These are phyloP conservation scores for Elasticomyces elasticus DNA, from an alignment of 495 filamentous ascomycete species.

Conservation along the genomic window DNA sequence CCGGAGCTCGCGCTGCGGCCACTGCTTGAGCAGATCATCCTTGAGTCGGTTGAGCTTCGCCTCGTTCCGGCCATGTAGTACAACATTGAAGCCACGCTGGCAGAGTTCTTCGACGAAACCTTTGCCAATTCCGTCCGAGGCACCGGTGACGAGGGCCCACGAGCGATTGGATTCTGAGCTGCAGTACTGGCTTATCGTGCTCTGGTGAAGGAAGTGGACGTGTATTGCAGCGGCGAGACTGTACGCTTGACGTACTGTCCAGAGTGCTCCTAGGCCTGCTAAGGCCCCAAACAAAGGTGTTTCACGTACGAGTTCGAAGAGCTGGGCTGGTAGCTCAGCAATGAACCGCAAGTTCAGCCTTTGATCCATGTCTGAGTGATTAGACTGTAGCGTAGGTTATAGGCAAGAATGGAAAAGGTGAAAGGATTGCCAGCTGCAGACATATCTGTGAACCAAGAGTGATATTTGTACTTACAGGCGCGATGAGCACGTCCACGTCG, in stretches of 20 bases:
- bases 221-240: not conserved
- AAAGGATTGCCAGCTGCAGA: no score
- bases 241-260: not conserved
- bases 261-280: not conserved
- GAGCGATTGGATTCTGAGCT: not conserved
- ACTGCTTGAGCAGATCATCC: conserved; percentile 24
- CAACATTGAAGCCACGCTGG: conserved; percentile 44
- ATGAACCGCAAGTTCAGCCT: no score
- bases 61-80: conserved; percentile 46
- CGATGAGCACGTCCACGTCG: no score
- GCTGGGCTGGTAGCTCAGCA: no score
- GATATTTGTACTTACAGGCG: no score
- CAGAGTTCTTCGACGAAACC: conserved; percentile 22
- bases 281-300: not conserved
- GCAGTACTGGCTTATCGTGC: not conserved
- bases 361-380: no score
- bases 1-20: conserved; percentile 26
- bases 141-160: conserved; percentile 54
- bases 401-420: no score
- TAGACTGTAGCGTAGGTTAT: no score
- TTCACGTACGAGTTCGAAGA: not conserved
- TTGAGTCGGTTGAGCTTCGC: conserved; percentile 35
- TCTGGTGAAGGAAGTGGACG: not conserved
- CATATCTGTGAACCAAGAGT: no score
- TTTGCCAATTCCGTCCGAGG: conserved; percentile 51